Percentiles rank a stretch among this genome's conserved stretches.
Conservation (phyloP, 306 rosid species). For the Rosa multiflora region DNA sequence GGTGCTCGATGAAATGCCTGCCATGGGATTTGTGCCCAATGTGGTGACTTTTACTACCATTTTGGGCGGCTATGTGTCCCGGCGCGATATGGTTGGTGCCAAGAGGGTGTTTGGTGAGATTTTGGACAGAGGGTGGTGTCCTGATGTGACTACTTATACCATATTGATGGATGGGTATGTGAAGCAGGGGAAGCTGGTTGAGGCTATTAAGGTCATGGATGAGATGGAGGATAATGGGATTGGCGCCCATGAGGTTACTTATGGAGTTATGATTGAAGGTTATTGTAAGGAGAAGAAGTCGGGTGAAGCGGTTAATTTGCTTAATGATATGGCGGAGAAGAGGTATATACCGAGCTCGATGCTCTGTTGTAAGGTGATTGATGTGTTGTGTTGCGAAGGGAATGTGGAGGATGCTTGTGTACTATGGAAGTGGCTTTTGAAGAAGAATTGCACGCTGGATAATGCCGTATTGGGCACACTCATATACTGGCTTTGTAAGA, state of each 20-base stretch:
- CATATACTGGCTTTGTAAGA: constrained; percentile 72
- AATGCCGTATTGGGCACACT: constrained; percentile 52
- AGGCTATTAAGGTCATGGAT: constrained; percentile 76
- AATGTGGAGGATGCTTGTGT: constrained; percentile 60
- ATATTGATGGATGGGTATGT: constrained; percentile 66
- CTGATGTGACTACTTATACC: constrained; percentile 68
- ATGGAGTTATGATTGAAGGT: constrained; percentile 70
- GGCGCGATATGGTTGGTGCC: constrained; percentile 60
- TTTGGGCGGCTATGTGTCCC: constrained; percentile 52
- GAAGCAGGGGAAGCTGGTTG: constrained; percentile 52
- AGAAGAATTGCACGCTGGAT: constrained; percentile 52
- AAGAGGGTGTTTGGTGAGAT: constrained; percentile 54
- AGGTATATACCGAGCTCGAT: constrained; percentile 49
- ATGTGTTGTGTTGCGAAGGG: constrained; percentile 60
- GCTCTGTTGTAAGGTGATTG: constrained; percentile 70
- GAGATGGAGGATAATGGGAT: constrained; percentile 84
- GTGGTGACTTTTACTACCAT: constrained; percentile 71
- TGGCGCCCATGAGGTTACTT: constrained; percentile 61
- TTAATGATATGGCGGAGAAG: constrained; percentile 67
- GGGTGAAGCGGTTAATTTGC: constrained; percentile 63
- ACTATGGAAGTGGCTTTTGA: constrained; percentile 62
- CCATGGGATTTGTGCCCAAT: constrained; percentile 69
- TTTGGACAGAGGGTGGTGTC: constrained; percentile 69
- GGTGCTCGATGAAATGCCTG: constrained; percentile 70
- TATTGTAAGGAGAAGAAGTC: constrained; percentile 56